Percentiles rank a stretch among this genome's conserved stretches.
phyloP scores from a whole-genome alignment of 2,329 filamentous ascomycete genomes.

The Botrytis galanthina region DNA sequence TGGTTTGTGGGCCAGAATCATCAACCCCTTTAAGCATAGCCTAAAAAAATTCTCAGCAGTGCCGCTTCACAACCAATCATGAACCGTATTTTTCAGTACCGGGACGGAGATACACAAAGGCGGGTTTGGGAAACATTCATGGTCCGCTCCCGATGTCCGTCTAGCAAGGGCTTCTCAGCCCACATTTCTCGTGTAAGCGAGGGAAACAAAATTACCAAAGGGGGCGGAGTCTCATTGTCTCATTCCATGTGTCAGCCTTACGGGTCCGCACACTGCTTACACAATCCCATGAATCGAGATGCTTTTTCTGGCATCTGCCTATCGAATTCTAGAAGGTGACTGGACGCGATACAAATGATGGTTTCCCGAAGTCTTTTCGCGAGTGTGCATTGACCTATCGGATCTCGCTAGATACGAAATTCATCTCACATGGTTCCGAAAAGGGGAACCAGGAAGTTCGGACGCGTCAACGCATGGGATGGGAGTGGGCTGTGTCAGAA shows the following conservation, averaged over 20 bases:
- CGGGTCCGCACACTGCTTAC: not conserved
- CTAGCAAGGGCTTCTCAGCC: not conserved
- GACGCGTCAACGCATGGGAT: not conserved
- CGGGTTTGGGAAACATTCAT: not conserved
- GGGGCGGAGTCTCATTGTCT: not conserved
- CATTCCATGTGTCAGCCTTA: not conserved
- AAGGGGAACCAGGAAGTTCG: not conserved
- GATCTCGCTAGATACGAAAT: not conserved
- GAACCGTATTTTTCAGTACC: not conserved
- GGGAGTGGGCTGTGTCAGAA: not conserved
- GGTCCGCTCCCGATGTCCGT: constrained; percentile 1
- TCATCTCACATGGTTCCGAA: not conserved
- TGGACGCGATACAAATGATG: not conserved
- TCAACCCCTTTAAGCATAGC: not conserved
- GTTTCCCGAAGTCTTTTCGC: not conserved
- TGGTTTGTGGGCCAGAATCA: not conserved
- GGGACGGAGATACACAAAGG: not conserved
- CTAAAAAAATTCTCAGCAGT: not conserved
- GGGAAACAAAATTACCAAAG: not conserved
- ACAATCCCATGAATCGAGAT: not conserved
- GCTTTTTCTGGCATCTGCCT: not conserved
- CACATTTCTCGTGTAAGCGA: not conserved
- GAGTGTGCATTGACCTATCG: not conserved
- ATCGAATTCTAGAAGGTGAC: not conserved
- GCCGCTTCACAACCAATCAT: not conserved